Conservation (phyloP, 2,329 filamentous ascomycete species). For the Colletotrichum cordylinicola region DNA sequence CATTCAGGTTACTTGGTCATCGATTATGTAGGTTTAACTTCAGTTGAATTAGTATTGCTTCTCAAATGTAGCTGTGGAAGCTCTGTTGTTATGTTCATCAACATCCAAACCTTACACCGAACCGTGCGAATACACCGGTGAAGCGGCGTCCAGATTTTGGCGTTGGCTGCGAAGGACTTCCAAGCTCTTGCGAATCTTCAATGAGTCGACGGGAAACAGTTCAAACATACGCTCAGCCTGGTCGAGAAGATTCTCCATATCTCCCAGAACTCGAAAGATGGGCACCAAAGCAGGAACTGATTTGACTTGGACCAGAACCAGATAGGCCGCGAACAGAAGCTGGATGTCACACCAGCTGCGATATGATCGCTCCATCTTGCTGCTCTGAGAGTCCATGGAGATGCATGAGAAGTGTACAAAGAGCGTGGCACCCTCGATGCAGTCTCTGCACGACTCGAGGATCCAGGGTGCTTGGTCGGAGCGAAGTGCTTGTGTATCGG, state of each 20-base stretch:
- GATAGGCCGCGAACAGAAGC: not conserved
- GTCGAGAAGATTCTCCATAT: not conserved
- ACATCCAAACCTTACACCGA: not conserved
- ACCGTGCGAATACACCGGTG: not conserved
- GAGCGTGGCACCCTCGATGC: constrained; percentile 5
- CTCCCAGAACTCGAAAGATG: not conserved
- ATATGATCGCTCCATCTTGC: not conserved
- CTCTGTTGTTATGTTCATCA: not conserved
- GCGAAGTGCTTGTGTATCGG: not conserved
- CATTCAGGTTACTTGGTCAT: not conserved
- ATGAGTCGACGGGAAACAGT: not conserved
- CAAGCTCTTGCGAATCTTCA: not conserved
- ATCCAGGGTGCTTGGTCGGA: constrained; percentile 11
- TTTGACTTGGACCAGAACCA: constrained; percentile 4
- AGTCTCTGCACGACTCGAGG: constrained; percentile 2
- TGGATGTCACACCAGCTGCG: constrained; percentile 2
- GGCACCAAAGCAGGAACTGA: not conserved
- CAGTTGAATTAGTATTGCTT: not conserved
- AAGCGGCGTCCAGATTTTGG: constrained; percentile 1
- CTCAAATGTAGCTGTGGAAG: not conserved
- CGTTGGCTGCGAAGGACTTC: not conserved
- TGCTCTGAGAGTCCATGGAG: not conserved
- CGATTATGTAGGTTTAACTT: not conserved
- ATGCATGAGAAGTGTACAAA: not conserved
- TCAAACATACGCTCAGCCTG: not conserved